Evolutionary conservation across 495 filamentous ascomycete genomes (phyloP), one percentile per base, ranked within the genome.

Genomic region (Hypomontagnella monticulosa): DNA sequence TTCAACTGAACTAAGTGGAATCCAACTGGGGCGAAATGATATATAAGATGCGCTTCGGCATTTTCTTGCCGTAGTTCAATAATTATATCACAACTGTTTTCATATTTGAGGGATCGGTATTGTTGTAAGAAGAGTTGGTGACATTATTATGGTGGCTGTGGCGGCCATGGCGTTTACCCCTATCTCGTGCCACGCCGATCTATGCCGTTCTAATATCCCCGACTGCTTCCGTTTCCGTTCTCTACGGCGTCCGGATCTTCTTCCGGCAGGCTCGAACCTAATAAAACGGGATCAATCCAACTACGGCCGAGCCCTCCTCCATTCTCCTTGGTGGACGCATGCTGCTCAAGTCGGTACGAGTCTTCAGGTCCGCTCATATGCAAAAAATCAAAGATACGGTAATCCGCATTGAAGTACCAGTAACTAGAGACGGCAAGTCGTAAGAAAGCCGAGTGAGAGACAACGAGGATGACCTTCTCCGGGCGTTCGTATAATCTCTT

Each of bases 381-480:
- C 30, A 75, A 79, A 55, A 87, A 85, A 3, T 88, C 83, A 63
- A 88, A 88, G 40, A 89, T 75, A 7, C 87, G 79, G 65, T 83
- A 89, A 64, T 89, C 86, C 5, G 82, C 87, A 65, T 89, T 89
- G 42, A 77, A 78, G 60, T 78, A 88, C 69, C 73, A 76, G 15
- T 73, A 72, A 3, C 80, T 75, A 4, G 77, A 76, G 19, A 88
- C 78, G 4, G 73, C 79, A 14, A 74, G 44, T 10, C 84, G 63
- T 49, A 88, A 64, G 64, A 89, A 89, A 3, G 79, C 85, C 0
- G 85, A 85, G 67, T 89, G 87, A 30, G 80, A 81, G 4, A 88
- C 83, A 1, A 88, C 85, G 4, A 85, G 73, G 58, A 89, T 82
- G 47, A 83, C 81, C 71, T 87, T 87, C 71, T 88, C 87, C 0